These are phyloP conservation scores for Russula vinacea DNA, from an alignment of 768 basidiomycete genomes.

Conservation along the genomic window DNA sequence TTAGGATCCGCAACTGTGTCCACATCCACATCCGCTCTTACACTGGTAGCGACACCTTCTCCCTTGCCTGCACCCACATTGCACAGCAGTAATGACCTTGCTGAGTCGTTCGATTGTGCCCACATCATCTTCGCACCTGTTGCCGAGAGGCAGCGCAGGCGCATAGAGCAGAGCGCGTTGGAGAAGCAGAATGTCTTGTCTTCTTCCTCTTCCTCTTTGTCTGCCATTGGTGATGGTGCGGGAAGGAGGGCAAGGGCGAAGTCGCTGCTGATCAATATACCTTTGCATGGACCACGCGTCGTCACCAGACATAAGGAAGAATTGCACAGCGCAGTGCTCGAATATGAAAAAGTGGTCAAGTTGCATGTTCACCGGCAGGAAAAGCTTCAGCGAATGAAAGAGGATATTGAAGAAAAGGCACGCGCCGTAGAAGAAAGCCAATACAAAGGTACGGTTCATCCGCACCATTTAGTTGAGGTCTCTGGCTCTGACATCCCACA, in stretches of 20 bases:
- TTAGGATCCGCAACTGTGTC: constrained; percentile 15
- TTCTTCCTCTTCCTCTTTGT: constrained; percentile 11
- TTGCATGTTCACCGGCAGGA: constrained; percentile 54
- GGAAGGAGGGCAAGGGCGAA: constrained; percentile 48
- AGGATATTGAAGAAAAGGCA: constrained; percentile 51
- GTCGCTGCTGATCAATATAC: constrained; percentile 69
- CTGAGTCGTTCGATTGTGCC: constrained; percentile 59
- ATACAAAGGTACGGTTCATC: constrained; percentile 32
- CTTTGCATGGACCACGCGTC: constrained; percentile 80
- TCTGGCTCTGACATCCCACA: neutral
- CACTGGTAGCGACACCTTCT: constrained; percentile 28
- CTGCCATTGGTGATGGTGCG: constrained; percentile 34
- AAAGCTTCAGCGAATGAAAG: constrained; percentile 45
- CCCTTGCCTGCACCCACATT: constrained; percentile 23
- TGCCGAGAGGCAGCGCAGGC: constrained; percentile 56
- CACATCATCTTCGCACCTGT: constrained; percentile 78
- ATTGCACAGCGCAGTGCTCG: constrained; percentile 57
- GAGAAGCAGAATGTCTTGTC: constrained; percentile 47
- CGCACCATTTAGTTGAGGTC: neutral
- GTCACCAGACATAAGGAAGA: constrained; percentile 65
- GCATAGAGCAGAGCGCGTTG: constrained; percentile 49
- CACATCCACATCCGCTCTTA: neutral
- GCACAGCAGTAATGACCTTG: constrained; percentile 40
- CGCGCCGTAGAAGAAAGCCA: constrained; percentile 44
- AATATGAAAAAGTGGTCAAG: constrained; percentile 69